Percentiles rank a stretch among this genome's conserved stretches.
phyloP scores from a whole-genome alignment of 768 basidiomycete species.

The Naganishia vishniacii region DNA sequence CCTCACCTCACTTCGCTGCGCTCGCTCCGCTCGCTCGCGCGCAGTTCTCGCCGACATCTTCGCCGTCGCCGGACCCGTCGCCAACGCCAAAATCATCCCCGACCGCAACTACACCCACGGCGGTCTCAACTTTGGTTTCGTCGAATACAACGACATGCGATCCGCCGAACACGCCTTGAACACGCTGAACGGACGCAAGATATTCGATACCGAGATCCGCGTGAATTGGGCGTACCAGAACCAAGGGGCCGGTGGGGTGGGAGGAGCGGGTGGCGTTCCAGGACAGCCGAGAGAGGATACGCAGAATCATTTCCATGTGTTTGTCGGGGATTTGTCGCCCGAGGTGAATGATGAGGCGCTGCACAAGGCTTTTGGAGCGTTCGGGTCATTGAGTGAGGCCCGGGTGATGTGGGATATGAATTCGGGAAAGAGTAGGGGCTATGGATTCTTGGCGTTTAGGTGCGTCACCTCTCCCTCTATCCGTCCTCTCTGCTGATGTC shows the following conservation, averaged over 20 bases:
- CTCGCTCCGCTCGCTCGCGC: too few relatives aligned
- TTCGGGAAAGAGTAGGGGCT: constrained; percentile 95
- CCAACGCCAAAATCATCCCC: constrained; percentile 99
- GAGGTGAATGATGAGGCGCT: constrained; percentile 98
- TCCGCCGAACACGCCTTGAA: constrained; percentile 98
- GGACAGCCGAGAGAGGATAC: constrained; percentile 89
- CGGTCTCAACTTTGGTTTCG: constrained; percentile 98
- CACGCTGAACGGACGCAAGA: constrained; percentile 97
- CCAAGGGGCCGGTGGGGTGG: constrained; percentile 48
- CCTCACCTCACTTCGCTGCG: too few relatives aligned
- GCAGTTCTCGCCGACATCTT: constrained; percentile 73
- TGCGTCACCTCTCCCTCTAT: constrained; percentile 29
- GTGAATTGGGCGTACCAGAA: constrained; percentile 99
- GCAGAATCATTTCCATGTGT: constrained; percentile 93
- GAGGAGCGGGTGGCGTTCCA: constrained; percentile 14
- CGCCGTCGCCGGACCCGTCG: constrained; percentile 68
- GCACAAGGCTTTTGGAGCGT: constrained; percentile 92
- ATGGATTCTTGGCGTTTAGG: constrained; percentile 93
- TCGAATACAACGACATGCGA: constrained; percentile 98
- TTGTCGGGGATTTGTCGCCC: constrained; percentile 98
- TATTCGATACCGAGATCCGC: constrained; percentile 98
- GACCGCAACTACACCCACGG: constrained; percentile 99
- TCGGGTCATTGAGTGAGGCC: constrained; percentile 92
- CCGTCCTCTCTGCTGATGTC: not conserved
- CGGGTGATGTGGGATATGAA: constrained; percentile 99